Evolutionary conservation across 768 basidiomycete genomes (phyloP).

Genomic region (Rhizopogon roseolus): DNA sequence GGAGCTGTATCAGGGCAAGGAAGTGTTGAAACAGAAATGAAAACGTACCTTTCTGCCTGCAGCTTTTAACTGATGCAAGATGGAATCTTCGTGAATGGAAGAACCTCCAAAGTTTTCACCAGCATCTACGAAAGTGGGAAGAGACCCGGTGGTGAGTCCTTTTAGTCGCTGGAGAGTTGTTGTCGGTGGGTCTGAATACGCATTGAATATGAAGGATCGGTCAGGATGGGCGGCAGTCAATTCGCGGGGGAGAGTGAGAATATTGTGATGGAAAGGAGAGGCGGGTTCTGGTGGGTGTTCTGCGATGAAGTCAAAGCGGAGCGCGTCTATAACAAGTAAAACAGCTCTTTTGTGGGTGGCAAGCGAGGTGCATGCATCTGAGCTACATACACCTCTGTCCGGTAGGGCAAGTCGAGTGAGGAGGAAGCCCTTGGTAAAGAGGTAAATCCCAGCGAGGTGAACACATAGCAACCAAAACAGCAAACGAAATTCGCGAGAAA

Average conservation of each 20-base stretch:
- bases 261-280: conserved; percentile 74
- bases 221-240: conserved; percentile 59
- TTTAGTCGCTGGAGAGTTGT: conserved; percentile 94
- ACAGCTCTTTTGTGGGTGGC: conserved; percentile 79
- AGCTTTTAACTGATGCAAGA: conserved; percentile 64
- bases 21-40: not conserved
- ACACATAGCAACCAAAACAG: conserved; percentile 59
- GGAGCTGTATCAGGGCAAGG: conserved; percentile 6
- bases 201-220: conserved; percentile 83
- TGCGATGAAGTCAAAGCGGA: conserved; percentile 91
- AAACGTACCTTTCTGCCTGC: conserved; percentile 56
- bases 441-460: conserved; percentile 77
- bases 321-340: conserved; percentile 83
- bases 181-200: conserved; percentile 92
- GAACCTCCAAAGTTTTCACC: conserved; percentile 90
- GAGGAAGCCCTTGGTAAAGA: conserved; percentile 91
- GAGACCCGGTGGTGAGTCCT: conserved; percentile 88
- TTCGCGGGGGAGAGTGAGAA: conserved; percentile 74
- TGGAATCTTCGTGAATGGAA: conserved; percentile 82
- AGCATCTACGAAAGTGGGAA: conserved; percentile 95
- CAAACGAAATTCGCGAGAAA: conserved; percentile 17
- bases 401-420: conserved; percentile 54
- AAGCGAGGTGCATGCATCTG: conserved; percentile 31
- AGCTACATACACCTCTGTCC: conserved; percentile 45
- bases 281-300: conserved; percentile 51